Evolutionary conservation across 805 yeast genomes (phyloP).

Genomic region (Suhomyces kilbournensis): DNA sequence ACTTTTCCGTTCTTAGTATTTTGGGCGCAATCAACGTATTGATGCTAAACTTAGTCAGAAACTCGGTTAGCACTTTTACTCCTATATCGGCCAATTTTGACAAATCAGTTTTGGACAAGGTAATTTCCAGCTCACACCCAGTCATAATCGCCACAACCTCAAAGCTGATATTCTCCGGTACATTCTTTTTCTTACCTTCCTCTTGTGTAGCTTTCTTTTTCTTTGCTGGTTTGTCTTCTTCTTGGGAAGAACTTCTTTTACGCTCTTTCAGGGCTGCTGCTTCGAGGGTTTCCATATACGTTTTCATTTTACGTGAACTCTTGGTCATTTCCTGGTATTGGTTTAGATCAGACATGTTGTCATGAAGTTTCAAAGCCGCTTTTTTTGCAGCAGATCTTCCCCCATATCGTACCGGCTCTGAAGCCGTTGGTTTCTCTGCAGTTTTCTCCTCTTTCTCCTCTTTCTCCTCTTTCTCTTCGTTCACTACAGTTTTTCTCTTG

Average conservation of each 20-base stretch:
- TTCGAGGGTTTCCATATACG: conserved; percentile 34
- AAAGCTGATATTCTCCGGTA: background rate
- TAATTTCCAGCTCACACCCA: conserved; percentile 54
- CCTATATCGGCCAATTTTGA: conserved; percentile 52
- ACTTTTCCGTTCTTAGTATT: conserved; percentile 83
- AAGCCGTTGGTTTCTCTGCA: background rate
- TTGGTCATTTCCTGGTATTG: conserved; percentile 53
- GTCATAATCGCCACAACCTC: conserved; percentile 54
- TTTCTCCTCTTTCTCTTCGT: background rate
- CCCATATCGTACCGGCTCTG: conserved; percentile 8
- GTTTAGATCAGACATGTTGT: conserved; percentile 66
- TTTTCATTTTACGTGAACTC: conserved; percentile 39
- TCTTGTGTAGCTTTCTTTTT: conserved; percentile 13
- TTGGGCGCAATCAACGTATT: conserved; percentile 73
- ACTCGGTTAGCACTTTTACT: conserved; percentile 47
- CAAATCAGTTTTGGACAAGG: conserved; percentile 42
- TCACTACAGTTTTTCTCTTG: background rate
- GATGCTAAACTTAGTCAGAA: conserved; percentile 33
- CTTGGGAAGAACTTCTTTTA: conserved; percentile 1
- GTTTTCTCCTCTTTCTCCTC: background rate
- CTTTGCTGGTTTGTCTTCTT: conserved; percentile 6
- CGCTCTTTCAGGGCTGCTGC: conserved; percentile 5
- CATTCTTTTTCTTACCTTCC: conserved; percentile 12
- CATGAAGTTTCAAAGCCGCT: conserved; percentile 65
- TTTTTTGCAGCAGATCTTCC: conserved; percentile 60